Conservation (phyloP, 2,329 filamentous ascomycete species). For the Aureobasidium sp. region DNA sequence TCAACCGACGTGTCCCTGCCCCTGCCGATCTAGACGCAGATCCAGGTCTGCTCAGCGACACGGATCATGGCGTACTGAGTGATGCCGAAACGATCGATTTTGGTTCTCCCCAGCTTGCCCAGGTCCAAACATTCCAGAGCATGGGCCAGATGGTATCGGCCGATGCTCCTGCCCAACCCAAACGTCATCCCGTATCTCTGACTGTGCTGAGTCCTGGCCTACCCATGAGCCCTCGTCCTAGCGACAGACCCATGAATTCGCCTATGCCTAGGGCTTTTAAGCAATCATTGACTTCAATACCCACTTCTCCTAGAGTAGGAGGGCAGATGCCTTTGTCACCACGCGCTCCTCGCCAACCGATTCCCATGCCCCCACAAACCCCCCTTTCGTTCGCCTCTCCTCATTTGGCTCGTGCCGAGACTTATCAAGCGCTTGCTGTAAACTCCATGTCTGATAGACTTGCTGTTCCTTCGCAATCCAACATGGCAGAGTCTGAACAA, state of each 20-base stretch:
- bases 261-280: slow-evolving; percentile 50
- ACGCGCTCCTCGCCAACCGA: slow-evolving; percentile 62
- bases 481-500: slow-evolving; percentile 2
- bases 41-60: slow-evolving; percentile 4
- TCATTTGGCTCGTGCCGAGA: slow-evolving; percentile 32
- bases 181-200: slow-evolving; percentile 2
- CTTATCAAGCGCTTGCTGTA: slow-evolving; percentile 23
- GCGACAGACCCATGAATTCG: slow-evolving; percentile 50
- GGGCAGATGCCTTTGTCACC: slow-evolving; percentile 54
- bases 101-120: slow-evolving; percentile 15
- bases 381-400: slow-evolving; percentile 54
- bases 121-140: slow-evolving; percentile 16
- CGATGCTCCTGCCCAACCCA: slow-evolving; percentile 4
- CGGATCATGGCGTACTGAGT: not conserved
- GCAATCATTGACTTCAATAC: slow-evolving; percentile 52
- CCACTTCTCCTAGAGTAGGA: slow-evolving; percentile 54
- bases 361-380: slow-evolving; percentile 62
- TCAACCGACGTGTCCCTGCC: not conserved
- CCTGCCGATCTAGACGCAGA: not conserved
- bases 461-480: slow-evolving; percentile 14
- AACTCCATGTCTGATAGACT: slow-evolving; percentile 18
- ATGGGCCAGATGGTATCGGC: slow-evolving; percentile 12
- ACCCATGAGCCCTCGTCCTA: slow-evolving; percentile 52
- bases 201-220: slow-evolving; percentile 50
- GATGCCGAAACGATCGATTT: slow-evolving; percentile 9